Conservation (phyloP, 805 yeast genomes). For the Spathaspora arborariae region DNA sequence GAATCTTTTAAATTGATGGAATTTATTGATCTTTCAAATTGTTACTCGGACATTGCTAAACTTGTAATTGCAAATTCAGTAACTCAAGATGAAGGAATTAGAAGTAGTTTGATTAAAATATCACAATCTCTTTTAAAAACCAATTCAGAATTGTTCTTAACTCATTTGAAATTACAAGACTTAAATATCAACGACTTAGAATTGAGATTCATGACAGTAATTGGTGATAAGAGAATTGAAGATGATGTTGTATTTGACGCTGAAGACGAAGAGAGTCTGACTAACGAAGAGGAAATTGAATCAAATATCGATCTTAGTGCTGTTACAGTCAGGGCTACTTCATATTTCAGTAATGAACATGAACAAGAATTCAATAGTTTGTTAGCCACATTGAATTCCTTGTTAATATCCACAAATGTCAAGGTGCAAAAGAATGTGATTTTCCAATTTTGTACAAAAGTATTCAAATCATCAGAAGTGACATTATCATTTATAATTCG, state of each 20-base stretch:
- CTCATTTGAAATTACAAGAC: constrained; percentile 16
- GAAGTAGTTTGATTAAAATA: constrained; percentile 13
- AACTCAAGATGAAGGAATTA: constrained; percentile 13
- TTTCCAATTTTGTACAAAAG: constrained; percentile 13
- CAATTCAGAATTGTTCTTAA: constrained; percentile 18
- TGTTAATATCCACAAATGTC: constrained; percentile 27
- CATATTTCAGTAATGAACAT: constrained; percentile 21
- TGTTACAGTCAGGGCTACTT: constrained; percentile 11
- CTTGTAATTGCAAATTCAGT: constrained; percentile 6
- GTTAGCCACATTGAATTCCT: constrained; percentile 39
- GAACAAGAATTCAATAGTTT: constrained; percentile 41
- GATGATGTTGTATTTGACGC: constrained; percentile 33
- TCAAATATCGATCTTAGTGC: constrained; percentile 15
- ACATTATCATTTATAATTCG: constrained; percentile 58
- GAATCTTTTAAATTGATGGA: constrained; percentile 20
- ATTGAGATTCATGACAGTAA: constrained; percentile 64
- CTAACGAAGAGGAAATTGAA: constrained; percentile 14
- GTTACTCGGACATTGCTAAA: constrained; percentile 5
- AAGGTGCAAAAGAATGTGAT: constrained; percentile 13
- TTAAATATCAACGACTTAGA: constrained; percentile 33
- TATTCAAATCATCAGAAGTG: constrained; percentile 38
- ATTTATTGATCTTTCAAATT: constrained; percentile 16
- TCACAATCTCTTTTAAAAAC: constrained; percentile 17
- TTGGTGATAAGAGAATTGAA: constrained; percentile 27
- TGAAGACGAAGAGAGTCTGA: constrained; percentile 17